phyloP scores from a whole-genome alignment of 2,329 filamentous ascomycete species.

The Eurotiales sp. region DNA sequence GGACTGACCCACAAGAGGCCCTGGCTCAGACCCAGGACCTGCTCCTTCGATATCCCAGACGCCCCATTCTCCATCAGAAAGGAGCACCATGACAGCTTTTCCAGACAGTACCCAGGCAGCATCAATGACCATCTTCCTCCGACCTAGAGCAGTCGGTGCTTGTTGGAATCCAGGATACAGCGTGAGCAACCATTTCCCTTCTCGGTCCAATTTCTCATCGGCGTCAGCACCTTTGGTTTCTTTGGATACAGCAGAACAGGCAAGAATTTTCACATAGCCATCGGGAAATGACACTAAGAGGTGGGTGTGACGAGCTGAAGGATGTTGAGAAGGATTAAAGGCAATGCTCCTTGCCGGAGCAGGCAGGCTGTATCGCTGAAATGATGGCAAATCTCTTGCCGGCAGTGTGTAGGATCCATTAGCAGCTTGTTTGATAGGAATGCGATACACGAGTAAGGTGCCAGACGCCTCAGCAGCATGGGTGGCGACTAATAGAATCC shows the following conservation, averaged over 20 bases:
- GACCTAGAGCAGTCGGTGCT: conserved; percentile 24
- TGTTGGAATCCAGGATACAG: conserved; percentile 41
- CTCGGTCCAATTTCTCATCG: conserved; percentile 28
- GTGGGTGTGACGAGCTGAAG: conserved; percentile 51
- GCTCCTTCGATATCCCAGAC: conserved; percentile 48
- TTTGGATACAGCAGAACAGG: conserved; percentile 44
- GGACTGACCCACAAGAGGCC: conserved; percentile 35
- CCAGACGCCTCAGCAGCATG: conserved; percentile 44
- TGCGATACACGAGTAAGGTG: conserved; percentile 42
- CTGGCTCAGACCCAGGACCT: conserved; percentile 38
- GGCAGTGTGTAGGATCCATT: conserved; percentile 24
- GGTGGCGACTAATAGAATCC: conserved; percentile 46
- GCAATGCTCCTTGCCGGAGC: conserved; percentile 49
- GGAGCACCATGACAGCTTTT: conserved; percentile 42
- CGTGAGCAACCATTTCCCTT: conserved; percentile 43
- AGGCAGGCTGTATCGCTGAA: conserved; percentile 46
- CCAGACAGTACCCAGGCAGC: conserved; percentile 46
- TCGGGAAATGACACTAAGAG: conserved; percentile 53
- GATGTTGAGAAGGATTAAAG: conserved; percentile 54
- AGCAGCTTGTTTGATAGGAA: conserved; percentile 32
- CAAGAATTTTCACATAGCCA: conserved; percentile 57
- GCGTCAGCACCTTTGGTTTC: conserved; percentile 25
- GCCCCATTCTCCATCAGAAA: conserved; percentile 48
- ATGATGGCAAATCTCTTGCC: conserved; percentile 40
- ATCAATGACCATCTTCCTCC: conserved; percentile 43